Conservation (phyloP, 1,139 yeast species). For the Geotrichum australiense region DNA sequence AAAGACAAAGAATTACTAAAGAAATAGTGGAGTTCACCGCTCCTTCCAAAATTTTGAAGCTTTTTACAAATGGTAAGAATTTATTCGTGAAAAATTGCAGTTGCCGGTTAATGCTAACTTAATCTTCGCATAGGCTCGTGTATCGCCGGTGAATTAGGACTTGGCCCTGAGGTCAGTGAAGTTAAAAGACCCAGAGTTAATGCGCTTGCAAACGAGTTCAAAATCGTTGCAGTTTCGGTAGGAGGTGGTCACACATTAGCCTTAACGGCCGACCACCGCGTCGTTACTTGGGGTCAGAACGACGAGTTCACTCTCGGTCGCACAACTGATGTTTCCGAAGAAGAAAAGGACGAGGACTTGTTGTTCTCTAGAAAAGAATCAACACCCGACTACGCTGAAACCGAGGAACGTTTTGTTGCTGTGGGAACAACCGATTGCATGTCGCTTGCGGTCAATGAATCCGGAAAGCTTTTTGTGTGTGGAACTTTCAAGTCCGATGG, state of each 20-base stretch:
- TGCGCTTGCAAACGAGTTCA: slow-evolving; percentile 56
- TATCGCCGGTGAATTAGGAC: slow-evolving; percentile 92
- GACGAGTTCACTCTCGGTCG: slow-evolving; percentile 93
- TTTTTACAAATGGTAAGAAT: slow-evolving; percentile 39
- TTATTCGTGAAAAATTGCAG: no score
- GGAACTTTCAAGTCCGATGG: slow-evolving; percentile 97
- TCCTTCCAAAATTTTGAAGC: slow-evolving; percentile 7
- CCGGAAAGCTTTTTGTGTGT: slow-evolving; percentile 95
- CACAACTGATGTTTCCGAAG: slow-evolving; percentile 57
- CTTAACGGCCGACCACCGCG: slow-evolving; percentile 58
- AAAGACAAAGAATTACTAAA: slow-evolving; percentile 3
- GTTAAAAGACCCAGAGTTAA: slow-evolving; percentile 93
- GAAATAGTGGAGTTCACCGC: no score
- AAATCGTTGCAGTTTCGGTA: slow-evolving; percentile 77
- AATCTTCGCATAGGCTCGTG: slow-evolving; percentile 99
- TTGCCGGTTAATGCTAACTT: no score
- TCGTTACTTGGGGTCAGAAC: slow-evolving; percentile 98
- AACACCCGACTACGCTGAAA: slow-evolving; percentile 72
- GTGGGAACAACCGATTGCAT: slow-evolving; percentile 91
- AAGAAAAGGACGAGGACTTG: slow-evolving; percentile 70
- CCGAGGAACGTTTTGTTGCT: slow-evolving; percentile 55
- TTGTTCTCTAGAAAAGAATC: slow-evolving; percentile 83
- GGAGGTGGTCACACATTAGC: slow-evolving; percentile 97
- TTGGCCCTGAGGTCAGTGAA: slow-evolving; percentile 89
- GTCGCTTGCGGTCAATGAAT: slow-evolving; percentile 69